Evolutionary conservation across 2,329 filamentous ascomycete genomes (phyloP), one percentile per base, ranked within the genome.

Genomic region (Xylaria hypoxylon): DNA sequence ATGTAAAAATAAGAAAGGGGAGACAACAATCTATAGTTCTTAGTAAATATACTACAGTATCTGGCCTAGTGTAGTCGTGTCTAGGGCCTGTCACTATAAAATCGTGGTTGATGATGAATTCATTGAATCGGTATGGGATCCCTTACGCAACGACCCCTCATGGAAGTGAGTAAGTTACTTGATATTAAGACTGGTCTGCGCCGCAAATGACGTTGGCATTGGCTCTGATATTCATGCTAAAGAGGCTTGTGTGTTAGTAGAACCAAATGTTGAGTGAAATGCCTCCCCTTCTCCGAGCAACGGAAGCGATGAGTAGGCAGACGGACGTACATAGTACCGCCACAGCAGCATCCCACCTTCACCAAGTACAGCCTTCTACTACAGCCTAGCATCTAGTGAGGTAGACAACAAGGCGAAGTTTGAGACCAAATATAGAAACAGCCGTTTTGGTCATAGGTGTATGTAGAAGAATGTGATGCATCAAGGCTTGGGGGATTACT

Each of bases 351-450:
- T 53, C 58, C 50, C 59, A 62, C 53, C 56, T 59, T 51, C 47
- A 59, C 47, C 42, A 22, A 48, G 61, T 70, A 64, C 58, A 66
- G 68, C 68, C 68, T 62, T 62, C 28, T 6, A 28, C 17, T 15
- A 52, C 50, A 61, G 63, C 63, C 59, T 63, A 40, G 33, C 13
- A 35, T n/a, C 22, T 38, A 60, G 60, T 47, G 50, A 60, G 56
- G 59, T 50, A 19, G 31, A 38, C 13, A 55, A 52, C 65, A 66
- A 59, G 62, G 68, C 65, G 65, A 70, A 70, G 68, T 51, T 35
- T 35, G 24, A 47, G 28, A 38, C 55, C 65, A 70, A 70, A 70
- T 70, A 63, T 70, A 68, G 65, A 65, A 68, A 60, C 33, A 22
- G 24, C 38, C 26, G 19, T 42, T 62, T 31, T 55, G 51, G 31